A percentile compares a stretch with the other conserved stretches of the same genome.
phyloP scores from a whole-genome alignment of 352 stramenopile genomes.

The Globisporangium splendens region DNA sequence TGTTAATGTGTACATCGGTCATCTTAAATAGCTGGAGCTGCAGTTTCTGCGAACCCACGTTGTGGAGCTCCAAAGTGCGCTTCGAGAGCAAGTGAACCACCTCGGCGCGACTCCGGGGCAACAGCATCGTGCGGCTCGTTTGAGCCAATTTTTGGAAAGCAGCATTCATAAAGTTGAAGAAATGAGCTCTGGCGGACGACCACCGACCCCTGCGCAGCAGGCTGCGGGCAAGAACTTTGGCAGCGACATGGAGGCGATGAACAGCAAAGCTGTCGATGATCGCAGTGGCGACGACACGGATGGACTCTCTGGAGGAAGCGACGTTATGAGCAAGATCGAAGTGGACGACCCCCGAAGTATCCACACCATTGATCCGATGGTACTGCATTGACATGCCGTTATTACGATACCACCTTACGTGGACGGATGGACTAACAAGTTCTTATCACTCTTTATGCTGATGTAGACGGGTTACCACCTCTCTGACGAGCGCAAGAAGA shows the following conservation, averaged over 20 bases:
- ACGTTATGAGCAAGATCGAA: slow-evolving; percentile 51
- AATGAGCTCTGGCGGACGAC: slow-evolving; percentile 60
- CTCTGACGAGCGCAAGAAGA: slow-evolving; percentile 55
- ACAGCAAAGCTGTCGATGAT: slow-evolving; percentile 19
- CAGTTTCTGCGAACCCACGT: slow-evolving; percentile 82
- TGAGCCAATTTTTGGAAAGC: slow-evolving; percentile 64
- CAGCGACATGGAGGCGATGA: slow-evolving; percentile 27
- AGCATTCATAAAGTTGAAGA: slow-evolving; percentile 74
- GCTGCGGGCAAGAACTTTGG: slow-evolving; percentile 19
- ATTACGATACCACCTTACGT: no score
- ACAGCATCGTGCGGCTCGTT: slow-evolving; percentile 36
- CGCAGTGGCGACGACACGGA: slow-evolving; percentile 47
- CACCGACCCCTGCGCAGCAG: slow-evolving; percentile 20
- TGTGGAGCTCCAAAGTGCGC: slow-evolving; percentile 65
- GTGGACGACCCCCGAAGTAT: slow-evolving; percentile 49
- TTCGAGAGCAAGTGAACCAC: slow-evolving; percentile 65
- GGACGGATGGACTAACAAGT: no score
- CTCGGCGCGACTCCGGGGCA: slow-evolving; percentile 35
- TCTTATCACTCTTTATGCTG: neutral
- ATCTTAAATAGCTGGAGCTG: slow-evolving; percentile 43
- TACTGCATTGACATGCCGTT: neutral
- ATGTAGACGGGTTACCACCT: slow-evolving; percentile 53
- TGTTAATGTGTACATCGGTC: slow-evolving; percentile 2
- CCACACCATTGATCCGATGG: slow-evolving; percentile 40
- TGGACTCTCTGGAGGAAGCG: slow-evolving; percentile 29